phyloP scores from a whole-genome alignment of 306 rosid species.

The Inga laurina region DNA sequence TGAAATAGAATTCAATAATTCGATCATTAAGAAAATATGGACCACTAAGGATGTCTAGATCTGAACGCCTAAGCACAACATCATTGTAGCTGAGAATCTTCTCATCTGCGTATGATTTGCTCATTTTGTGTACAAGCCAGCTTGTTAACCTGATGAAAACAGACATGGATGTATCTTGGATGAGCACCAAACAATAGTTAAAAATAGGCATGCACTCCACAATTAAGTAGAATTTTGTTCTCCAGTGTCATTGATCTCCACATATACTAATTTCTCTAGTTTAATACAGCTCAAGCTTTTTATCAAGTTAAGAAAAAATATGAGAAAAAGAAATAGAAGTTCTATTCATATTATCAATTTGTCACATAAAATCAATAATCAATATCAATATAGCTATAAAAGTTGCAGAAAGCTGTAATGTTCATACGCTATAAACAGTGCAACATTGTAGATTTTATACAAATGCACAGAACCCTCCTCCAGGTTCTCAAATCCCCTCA shows the following conservation, averaged over 20 bases:
- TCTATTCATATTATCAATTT: neutral
- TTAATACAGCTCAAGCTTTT: neutral
- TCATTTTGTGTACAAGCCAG: conserved; percentile 44
- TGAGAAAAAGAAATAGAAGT: conserved; percentile 3
- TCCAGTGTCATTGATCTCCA: neutral
- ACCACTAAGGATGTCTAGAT: conserved; percentile 76
- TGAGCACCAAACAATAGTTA: neutral
- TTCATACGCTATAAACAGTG: neutral
- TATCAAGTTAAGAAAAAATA: neutral
- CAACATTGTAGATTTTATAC: neutral
- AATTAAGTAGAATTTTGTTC: conserved; percentile 4
- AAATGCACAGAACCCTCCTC: neutral
- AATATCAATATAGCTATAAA: neutral
- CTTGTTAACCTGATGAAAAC: conserved; percentile 31
- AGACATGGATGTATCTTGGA: neutral
- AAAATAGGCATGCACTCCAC: neutral
- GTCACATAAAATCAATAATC: conserved; percentile 11
- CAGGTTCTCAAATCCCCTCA: neutral
- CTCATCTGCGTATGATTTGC: conserved; percentile 52
- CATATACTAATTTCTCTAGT: neutral
- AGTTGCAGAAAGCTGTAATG: neutral
- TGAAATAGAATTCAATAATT: conserved; percentile 77
- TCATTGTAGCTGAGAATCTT: conserved; percentile 87
- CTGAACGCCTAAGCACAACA: conserved; percentile 79
- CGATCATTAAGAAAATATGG: conserved; percentile 78